Conservation (phyloP, 805 yeast species). For the Peterozyma toletana region DNA sequence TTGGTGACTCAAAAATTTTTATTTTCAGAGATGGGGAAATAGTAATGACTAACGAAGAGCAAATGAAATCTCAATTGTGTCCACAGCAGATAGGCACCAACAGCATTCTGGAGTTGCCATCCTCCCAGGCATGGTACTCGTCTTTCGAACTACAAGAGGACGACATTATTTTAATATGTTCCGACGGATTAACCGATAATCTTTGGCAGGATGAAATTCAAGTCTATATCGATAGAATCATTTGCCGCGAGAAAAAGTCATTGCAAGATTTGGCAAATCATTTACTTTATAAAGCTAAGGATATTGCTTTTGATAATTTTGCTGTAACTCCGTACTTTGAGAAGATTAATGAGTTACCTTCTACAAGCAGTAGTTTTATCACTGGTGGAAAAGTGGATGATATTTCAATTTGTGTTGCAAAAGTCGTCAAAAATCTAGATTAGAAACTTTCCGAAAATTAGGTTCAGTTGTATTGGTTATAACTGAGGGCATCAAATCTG, state of each 20-base stretch:
- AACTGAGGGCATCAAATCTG: too few species aligned
- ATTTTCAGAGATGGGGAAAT: constrained; percentile 40
- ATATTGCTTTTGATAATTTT: constrained; percentile 43
- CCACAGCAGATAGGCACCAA: constrained; percentile 53
- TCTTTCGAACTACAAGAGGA: constrained; percentile 29
- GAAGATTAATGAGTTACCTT: constrained; percentile 35
- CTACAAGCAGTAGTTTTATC: constrained; percentile 19
- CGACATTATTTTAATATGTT: constrained; percentile 39
- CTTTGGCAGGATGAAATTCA: constrained; percentile 40
- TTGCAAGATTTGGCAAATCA: constrained; percentile 32
- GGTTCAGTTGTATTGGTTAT: too few species aligned
- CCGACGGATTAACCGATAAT: constrained; percentile 50
- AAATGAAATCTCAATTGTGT: constrained; percentile 36
- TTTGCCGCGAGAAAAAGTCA: constrained; percentile 19
- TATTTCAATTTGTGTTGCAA: constrained; percentile 42
- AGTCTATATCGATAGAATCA: constrained; percentile 25
- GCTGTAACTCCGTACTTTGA: constrained; percentile 49
- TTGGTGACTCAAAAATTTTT: constrained; percentile 44
- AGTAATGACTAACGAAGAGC: constrained; percentile 35
- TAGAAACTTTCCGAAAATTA: not conserved
- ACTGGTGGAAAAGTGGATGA: constrained; percentile 52
- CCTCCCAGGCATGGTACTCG: constrained; percentile 39
- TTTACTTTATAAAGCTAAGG: constrained; percentile 36
- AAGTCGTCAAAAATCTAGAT: constrained; percentile 20
- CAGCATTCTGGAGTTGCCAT: constrained; percentile 32